phyloP scores from a whole-genome alignment of 1,139 yeast species.

The Meyerozyma smithsonii region DNA sequence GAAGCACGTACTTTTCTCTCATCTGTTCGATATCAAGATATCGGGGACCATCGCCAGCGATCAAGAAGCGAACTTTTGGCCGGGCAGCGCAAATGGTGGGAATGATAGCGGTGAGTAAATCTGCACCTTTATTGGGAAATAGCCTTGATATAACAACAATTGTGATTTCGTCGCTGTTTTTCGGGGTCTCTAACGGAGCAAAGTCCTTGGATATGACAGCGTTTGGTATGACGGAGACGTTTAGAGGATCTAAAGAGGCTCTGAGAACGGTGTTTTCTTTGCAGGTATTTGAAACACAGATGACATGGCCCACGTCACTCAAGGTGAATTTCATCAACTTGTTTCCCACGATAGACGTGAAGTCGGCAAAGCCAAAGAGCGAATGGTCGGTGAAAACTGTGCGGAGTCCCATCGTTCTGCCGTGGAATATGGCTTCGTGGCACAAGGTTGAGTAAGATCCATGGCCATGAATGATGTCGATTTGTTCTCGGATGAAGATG shows the following conservation, averaged over 20 bases:
- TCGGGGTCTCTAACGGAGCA: slow-evolving; percentile 39
- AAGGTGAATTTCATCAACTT: slow-evolving; percentile 79
- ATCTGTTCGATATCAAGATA: slow-evolving; percentile 91
- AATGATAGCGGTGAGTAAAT: slow-evolving; percentile 75
- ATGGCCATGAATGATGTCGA: slow-evolving; percentile 92
- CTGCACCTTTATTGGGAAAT: slow-evolving; percentile 97
- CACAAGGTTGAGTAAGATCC: slow-evolving; percentile 85
- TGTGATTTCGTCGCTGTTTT: slow-evolving; percentile 43
- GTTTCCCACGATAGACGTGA: slow-evolving; percentile 80
- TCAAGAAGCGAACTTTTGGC: slow-evolving; percentile 66
- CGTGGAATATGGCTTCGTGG: slow-evolving; percentile 88
- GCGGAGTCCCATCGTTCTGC: slow-evolving; percentile 84
- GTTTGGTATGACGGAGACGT: slow-evolving; percentile 90
- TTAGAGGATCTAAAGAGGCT: slow-evolving; percentile 73
- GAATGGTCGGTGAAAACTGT: slow-evolving; percentile 97
- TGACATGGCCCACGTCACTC: slow-evolving; percentile 85
- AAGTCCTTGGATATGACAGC: slow-evolving; percentile 89
- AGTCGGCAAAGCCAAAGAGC: slow-evolving; percentile 86
- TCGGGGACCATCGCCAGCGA: slow-evolving; percentile 98
- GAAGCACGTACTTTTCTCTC: slow-evolving; percentile 82
- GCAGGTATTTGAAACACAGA: slow-evolving; percentile 95
- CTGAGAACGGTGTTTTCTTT: slow-evolving; percentile 92
- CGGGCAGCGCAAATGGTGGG: slow-evolving; percentile 73
- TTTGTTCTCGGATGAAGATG: slow-evolving; percentile 77
- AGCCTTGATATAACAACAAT: slow-evolving; percentile 88